Percentiles rank a stretch among this genome's conserved stretches.
These are phyloP conservation scores for Xylariomycetidae sp. DNA, from an alignment of 2,329 filamentous ascomycete species.

Conservation along the genomic window DNA sequence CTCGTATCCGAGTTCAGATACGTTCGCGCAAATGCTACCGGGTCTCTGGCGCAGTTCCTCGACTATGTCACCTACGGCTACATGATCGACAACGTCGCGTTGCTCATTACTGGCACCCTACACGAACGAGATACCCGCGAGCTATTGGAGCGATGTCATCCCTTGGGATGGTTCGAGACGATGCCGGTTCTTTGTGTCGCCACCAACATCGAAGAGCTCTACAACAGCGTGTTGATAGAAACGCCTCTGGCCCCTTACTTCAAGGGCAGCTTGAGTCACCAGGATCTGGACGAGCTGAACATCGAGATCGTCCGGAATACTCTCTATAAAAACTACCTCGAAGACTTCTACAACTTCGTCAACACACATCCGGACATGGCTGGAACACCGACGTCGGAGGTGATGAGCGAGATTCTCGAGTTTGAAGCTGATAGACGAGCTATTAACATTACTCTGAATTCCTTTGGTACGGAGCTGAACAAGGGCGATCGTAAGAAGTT, in stretches of 20 bases:
- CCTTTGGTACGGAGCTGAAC: slow-evolving; percentile 90
- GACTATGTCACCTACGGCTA: slow-evolving; percentile 98
- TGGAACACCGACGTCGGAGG: slow-evolving; percentile 83
- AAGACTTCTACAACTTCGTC: slow-evolving; percentile 95
- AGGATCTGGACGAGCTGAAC: slow-evolving; percentile 96
- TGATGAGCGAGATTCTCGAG: slow-evolving; percentile 93
- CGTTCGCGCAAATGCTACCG: slow-evolving; percentile 87
- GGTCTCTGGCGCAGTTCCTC: slow-evolving; percentile 90
- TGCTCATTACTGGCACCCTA: slow-evolving; percentile 94
- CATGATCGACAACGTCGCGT: slow-evolving; percentile 99
- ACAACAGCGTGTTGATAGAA: slow-evolving; percentile 96
- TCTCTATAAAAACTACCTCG: slow-evolving; percentile 98
- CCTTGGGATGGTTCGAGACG: slow-evolving; percentile 97
- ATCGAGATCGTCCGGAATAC: slow-evolving; percentile 99
- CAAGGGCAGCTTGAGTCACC: slow-evolving; percentile 92
- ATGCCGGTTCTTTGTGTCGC: slow-evolving; percentile 97
- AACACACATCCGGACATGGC: slow-evolving; percentile 82
- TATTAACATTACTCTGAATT: slow-evolving; percentile 99
- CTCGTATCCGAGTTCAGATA: slow-evolving; percentile 97
- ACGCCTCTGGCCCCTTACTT: slow-evolving; percentile 95
- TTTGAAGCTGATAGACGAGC: slow-evolving; percentile 95
- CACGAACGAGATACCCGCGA: slow-evolving; percentile 97
- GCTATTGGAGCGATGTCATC: slow-evolving; percentile 91
- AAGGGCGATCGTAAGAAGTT: slow-evolving; percentile 95
- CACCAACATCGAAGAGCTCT: slow-evolving; percentile 97